Conservation (phyloP, 495 filamentous ascomycete genomes). For the Penicillium macrosclerotiorum region DNA sequence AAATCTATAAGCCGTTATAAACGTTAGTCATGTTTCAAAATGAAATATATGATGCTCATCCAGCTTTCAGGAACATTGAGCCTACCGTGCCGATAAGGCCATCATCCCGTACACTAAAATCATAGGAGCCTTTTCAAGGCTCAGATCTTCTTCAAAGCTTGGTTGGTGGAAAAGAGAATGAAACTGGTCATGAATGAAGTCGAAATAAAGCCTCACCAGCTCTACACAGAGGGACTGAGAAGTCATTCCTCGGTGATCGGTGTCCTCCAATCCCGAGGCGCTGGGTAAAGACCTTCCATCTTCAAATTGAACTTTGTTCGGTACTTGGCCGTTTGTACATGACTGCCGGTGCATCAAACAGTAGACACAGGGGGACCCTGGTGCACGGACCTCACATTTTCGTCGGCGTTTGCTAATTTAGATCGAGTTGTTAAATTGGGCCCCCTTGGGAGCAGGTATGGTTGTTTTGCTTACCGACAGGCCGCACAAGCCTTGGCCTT, state of each 20-base stretch:
- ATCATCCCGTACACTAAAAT: conserved; percentile 31
- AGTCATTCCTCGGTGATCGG: conserved; percentile 6
- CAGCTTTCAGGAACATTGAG: not conserved
- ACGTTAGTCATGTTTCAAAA: not conserved
- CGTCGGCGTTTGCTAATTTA: conserved; percentile 12
- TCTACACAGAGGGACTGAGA: conserved; percentile 21
- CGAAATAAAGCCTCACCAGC: conserved; percentile 36
- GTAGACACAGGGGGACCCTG: conserved; percentile 12
- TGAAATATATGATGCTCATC: not conserved
- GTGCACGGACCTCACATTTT: conserved; percentile 12
- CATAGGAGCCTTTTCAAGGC: conserved; percentile 10
- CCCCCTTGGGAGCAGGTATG: not conserved
- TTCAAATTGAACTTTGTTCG: not conserved
- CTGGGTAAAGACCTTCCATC: not conserved
- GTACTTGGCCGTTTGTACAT: conserved; percentile 4
- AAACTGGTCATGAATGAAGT: conserved; percentile 40
- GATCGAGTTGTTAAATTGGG: not conserved
- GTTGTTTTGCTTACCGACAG: conserved; percentile 13
- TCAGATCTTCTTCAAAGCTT: conserved; percentile 26
- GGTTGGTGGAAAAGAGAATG: conserved; percentile 39
- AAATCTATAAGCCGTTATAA: conserved; percentile 22
- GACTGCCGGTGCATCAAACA: conserved; percentile 3
- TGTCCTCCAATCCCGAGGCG: not conserved
- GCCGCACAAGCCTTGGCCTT: conserved; percentile 16
- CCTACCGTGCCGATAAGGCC: conserved; percentile 29